Evolutionary conservation across 305 asterid species (phyloP).

Genomic region (Fraxinus velutina): DNA sequence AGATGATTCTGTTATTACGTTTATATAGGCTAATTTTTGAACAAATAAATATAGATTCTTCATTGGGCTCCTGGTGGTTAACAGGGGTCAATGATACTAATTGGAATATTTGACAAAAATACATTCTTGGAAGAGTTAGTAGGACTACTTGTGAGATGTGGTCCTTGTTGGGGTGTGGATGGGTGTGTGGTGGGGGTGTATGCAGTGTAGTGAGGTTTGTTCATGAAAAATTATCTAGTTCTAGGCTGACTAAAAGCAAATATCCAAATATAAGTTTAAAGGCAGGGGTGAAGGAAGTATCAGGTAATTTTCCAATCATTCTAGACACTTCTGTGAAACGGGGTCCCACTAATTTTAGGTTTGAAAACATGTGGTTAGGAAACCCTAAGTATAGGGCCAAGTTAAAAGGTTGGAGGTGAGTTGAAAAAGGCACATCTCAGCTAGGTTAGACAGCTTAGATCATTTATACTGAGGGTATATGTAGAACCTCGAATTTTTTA

Average conservation of each 20-base stretch:
- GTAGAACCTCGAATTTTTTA: too few relatives aligned
- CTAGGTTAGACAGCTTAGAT: neutral
- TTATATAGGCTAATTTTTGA: neutral
- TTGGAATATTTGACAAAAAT: neutral
- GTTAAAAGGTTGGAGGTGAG: neutral
- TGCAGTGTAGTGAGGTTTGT: neutral
- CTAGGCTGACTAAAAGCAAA: neutral
- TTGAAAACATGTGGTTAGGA: neutral
- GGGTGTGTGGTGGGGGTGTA: neutral
- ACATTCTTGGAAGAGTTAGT: neutral
- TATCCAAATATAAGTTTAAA: too few relatives aligned
- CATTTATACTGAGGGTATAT: neutral
- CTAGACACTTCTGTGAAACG: neutral
- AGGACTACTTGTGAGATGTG: neutral
- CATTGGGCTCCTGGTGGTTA: neutral
- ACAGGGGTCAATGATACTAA: neutral
- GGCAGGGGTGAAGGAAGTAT: neutral
- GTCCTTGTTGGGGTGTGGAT: neutral
- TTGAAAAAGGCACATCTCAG: neutral
- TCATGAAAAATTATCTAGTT: neutral
- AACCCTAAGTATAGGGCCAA: neutral
- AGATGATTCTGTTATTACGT: neutral
- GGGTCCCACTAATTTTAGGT: neutral
- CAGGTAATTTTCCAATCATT: neutral
- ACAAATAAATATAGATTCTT: too few relatives aligned